These are phyloP conservation scores for Saccharum hybrid DNA, from an alignment of 202 grass and related monocot genomes.

Conservation along the genomic window DNA sequence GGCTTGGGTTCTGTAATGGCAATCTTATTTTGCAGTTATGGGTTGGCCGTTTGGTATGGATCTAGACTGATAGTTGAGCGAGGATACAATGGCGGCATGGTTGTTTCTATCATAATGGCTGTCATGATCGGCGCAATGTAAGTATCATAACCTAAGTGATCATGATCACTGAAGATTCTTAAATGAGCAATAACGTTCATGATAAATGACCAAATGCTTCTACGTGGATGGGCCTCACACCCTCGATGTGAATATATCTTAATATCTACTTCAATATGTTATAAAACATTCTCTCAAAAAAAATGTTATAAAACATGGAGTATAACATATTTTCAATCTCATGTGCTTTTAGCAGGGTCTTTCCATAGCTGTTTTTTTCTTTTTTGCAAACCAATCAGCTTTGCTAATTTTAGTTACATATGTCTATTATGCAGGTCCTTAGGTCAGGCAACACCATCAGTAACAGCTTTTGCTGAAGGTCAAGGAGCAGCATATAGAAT, in stretches of 20 bases:
- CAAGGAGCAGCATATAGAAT: slow-evolving; percentile 78
- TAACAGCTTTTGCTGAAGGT: slow-evolving; percentile 70
- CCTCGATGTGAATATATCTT: neutral
- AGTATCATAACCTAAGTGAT: slow-evolving; percentile 43
- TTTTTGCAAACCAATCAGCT: neutral
- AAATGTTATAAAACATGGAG: neutral
- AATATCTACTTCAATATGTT: neutral
- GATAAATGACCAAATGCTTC: slow-evolving; percentile 20
- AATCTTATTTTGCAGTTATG: slow-evolving; percentile 63
- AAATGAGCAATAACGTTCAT: slow-evolving; percentile 2
- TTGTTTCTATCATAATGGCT: slow-evolving; percentile 66
- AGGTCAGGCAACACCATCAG: slow-evolving; percentile 61
- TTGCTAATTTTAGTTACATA: slow-evolving; percentile 24
- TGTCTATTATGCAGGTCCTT: slow-evolving; percentile 57
- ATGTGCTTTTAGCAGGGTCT: neutral
- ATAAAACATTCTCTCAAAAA: neutral
- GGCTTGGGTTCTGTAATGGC: slow-evolving; percentile 55
- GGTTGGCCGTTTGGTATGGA: slow-evolving; percentile 76
- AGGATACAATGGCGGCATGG: slow-evolving; percentile 70
- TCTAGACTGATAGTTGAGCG: slow-evolving; percentile 57
- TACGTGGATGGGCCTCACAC: neutral
- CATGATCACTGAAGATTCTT: slow-evolving; percentile 4
- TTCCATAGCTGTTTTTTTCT: slow-evolving; percentile 11
- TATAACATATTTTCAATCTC: neutral
- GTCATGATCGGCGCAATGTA: slow-evolving; percentile 69